phyloP scores from a whole-genome alignment of 495 filamentous ascomycete species.

The Podospora pseudoanserina region DNA sequence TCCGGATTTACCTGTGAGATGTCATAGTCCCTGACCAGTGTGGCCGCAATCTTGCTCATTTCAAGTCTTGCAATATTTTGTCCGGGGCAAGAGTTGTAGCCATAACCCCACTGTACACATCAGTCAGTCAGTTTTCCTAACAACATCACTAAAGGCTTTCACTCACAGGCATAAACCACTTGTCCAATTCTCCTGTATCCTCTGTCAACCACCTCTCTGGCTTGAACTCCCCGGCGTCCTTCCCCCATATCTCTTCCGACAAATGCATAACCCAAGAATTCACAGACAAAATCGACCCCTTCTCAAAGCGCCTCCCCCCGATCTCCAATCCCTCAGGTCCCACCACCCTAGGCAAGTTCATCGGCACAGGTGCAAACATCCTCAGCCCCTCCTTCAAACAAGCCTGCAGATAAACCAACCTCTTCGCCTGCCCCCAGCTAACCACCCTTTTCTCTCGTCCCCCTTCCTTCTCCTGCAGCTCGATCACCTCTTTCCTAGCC shows the following conservation, averaged over 20 bases:
- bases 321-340: slow-evolving; percentile 44
- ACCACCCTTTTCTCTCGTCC: slow-evolving; percentile 40
- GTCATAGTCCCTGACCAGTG: slow-evolving; percentile 34
- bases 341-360: slow-evolving; percentile 47
- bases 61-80: slow-evolving; percentile 47
- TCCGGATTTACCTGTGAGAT: slow-evolving; percentile 38
- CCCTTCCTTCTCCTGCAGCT: slow-evolving; percentile 29
- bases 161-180: slow-evolving; percentile 34
- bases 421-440: slow-evolving; percentile 47
- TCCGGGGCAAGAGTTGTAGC: slow-evolving; percentile 45
- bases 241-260: slow-evolving; percentile 37
- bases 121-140: neutral
- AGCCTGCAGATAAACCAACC: slow-evolving; percentile 43
- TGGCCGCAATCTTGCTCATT: slow-evolving; percentile 40
- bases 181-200: slow-evolving; percentile 28
- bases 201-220: slow-evolving; percentile 42
- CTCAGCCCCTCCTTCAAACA: slow-evolving; percentile 59
- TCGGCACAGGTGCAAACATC: slow-evolving; percentile 50
- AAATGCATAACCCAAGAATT: slow-evolving; percentile 41
- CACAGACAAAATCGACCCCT: slow-evolving; percentile 38
- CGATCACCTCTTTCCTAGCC: slow-evolving; percentile 37
- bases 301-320: slow-evolving; percentile 14
- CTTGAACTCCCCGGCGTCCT: slow-evolving; percentile 39
- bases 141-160: no score
- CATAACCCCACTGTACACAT: slow-evolving; percentile 37